Evolutionary conservation across 169 alveolate genomes (phyloP).

Genomic region (Eimeria praecox): DNA sequence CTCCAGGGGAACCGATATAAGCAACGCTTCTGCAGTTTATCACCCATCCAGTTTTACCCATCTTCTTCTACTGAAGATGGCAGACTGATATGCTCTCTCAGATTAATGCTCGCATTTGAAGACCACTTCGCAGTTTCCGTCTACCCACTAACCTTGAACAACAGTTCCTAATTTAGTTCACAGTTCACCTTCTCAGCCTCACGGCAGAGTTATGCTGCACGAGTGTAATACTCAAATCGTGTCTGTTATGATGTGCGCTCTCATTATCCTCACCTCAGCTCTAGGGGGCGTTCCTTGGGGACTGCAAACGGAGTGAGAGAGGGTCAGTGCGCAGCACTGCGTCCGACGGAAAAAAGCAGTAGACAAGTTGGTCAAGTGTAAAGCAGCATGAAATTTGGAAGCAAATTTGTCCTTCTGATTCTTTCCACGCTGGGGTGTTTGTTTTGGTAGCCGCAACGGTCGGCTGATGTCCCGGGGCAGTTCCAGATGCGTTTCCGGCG

Average conservation of each 20-base stretch:
- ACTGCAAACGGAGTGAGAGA: constrained; percentile 56
- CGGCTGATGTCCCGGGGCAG: constrained; percentile 54
- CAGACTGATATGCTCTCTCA: neutral
- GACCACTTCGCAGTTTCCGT: neutral
- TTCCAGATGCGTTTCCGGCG: constrained; percentile 60
- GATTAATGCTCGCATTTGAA: neutral
- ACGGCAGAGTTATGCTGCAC: neutral
- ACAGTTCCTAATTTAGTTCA: neutral
- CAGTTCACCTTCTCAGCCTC: neutral
- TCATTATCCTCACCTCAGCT: constrained; percentile 25
- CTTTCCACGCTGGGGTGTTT: constrained; percentile 18
- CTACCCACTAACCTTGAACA: constrained; percentile 7
- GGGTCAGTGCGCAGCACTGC: constrained; percentile 54
- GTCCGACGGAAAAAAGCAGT: constrained; percentile 16
- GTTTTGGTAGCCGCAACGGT: constrained; percentile 60
- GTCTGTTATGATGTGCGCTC: neutral
- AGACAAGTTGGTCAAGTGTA: constrained; percentile 27
- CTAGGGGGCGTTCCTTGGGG: constrained; percentile 65
- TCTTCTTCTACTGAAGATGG: neutral
- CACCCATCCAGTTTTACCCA: neutral
- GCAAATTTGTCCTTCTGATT: constrained; percentile 32
- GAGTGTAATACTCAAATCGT: neutral
- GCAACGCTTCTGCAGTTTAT: neutral
- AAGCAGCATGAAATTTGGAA: constrained; percentile 1
- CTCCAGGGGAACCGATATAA: neutral